Evolutionary conservation across 2,329 filamentous ascomycete species (phyloP).

Genomic region (Ophiosphaerella korrae): DNA sequence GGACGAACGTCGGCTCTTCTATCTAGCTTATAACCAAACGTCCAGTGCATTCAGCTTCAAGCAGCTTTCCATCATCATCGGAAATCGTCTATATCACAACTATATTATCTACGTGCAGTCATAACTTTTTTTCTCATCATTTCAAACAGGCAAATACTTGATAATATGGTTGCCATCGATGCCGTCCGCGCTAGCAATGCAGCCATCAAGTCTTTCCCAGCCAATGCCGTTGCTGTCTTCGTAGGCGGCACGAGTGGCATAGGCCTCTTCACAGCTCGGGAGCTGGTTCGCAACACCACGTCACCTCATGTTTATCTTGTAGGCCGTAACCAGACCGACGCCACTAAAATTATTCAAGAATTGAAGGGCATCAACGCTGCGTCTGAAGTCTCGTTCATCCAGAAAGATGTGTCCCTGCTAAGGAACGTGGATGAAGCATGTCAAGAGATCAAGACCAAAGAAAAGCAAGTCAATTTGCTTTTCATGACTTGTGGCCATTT

Average conservation of each 20-base stretch:
- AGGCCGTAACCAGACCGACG: conserved; percentile 49
- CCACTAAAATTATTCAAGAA: conserved; percentile 43
- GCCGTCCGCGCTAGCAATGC: conserved; percentile 33
- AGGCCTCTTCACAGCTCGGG: conserved; percentile 50
- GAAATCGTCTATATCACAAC: no score
- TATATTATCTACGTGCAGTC: no score
- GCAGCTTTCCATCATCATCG: background rate
- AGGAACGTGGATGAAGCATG: conserved; percentile 51
- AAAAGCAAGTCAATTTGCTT: conserved; percentile 60
- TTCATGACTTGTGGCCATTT: conserved; percentile 60
- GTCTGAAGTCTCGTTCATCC: conserved; percentile 48
- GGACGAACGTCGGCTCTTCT: conserved; percentile 3
- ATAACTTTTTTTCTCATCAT: no score
- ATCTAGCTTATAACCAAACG: background rate
- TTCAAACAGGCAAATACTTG: no score
- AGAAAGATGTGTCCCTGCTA: conserved; percentile 49
- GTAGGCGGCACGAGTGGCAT: conserved; percentile 54
- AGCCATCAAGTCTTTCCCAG: conserved; percentile 27
- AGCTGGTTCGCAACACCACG: conserved; percentile 48
- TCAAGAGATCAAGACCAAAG: conserved; percentile 56
- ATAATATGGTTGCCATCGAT: conserved; percentile 29
- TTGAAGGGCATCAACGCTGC: conserved; percentile 46
- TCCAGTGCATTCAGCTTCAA: background rate
- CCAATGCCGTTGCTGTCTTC: conserved; percentile 38
- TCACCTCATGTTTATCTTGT: conserved; percentile 51